Evolutionary conservation across 192 early-diverging fungal species (phyloP).

Genomic region (Gonapodya sp.): DNA sequence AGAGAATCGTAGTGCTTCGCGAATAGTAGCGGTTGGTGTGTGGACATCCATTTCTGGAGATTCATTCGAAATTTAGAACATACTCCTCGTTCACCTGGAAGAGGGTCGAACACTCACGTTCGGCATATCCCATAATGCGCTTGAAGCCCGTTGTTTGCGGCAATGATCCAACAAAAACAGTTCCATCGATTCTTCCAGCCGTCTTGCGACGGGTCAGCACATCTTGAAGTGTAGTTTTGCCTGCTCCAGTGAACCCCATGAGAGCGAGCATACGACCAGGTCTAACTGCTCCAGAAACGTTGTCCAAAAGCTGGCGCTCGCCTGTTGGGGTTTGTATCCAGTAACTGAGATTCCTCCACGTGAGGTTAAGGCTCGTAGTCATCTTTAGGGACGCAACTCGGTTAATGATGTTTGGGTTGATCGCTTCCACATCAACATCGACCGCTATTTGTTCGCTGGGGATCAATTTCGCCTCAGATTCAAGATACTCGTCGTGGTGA

Average conservation of each 20-base stretch:
- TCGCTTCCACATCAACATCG: neutral
- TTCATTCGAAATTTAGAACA: neutral
- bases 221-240: slow-evolving; percentile 71
- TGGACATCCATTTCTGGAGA: slow-evolving; percentile 7
- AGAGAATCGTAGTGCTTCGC: slow-evolving; percentile 67
- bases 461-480: neutral
- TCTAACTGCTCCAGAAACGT: slow-evolving; percentile 58
- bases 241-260: slow-evolving; percentile 66
- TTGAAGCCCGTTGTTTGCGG: slow-evolving; percentile 30
- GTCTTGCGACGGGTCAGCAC: slow-evolving; percentile 73
- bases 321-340: slow-evolving; percentile 54
- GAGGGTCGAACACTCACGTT: neutral
- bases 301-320: slow-evolving; percentile 54
- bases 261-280: slow-evolving; percentile 72
- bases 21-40: slow-evolving; percentile 39
- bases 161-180: slow-evolving; percentile 60
- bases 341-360: slow-evolving; percentile 61
- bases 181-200: slow-evolving; percentile 51
- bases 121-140: slow-evolving; percentile 4
- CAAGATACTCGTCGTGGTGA: neutral
- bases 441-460: neutral
- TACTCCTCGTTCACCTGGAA: neutral
- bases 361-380: slow-evolving; percentile 18
- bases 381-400: neutral
- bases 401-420: neutral